phyloP scores from a whole-genome alignment of 2,329 filamentous ascomycete species.

The Teratosphaeria gauchensis region DNA sequence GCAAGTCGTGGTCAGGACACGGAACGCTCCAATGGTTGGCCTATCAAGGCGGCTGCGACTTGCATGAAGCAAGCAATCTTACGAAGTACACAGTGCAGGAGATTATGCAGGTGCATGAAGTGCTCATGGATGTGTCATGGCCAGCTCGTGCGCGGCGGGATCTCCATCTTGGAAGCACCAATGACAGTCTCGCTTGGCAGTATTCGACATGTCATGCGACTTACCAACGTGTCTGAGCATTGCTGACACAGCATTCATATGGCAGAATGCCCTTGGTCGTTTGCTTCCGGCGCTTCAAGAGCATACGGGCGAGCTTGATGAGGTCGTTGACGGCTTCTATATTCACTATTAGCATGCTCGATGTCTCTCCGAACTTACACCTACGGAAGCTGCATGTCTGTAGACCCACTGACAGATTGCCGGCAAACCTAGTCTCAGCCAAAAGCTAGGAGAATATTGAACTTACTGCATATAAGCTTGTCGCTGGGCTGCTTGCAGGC shows the following conservation, averaged over 20 bases:
- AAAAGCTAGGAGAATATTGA: conserved; percentile 21
- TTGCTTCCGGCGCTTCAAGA: conserved; percentile 49
- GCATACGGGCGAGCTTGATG: conserved; percentile 52
- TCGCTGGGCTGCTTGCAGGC: conserved; percentile 45
- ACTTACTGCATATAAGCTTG: conserved; percentile 51
- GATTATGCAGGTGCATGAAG: background rate
- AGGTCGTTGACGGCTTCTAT: conserved; percentile 57
- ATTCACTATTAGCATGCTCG: conserved; percentile 1
- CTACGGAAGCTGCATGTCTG: background rate
- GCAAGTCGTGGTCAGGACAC: background rate
- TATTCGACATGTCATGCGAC: conserved; percentile 20
- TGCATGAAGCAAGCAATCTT: no score
- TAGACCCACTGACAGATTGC: background rate
- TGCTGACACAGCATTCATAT: conserved; percentile 52
- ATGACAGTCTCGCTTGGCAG: background rate
- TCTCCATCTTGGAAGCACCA: background rate
- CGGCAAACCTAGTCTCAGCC: background rate
- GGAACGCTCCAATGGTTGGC: no score
- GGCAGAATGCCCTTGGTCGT: conserved; percentile 24
- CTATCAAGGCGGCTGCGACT: no score
- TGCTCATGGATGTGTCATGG: background rate
- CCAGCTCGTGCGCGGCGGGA: background rate
- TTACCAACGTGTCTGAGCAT: conserved; percentile 53
- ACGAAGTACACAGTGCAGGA: background rate
- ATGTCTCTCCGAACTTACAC: background rate